Conservation (phyloP, 129 eudicot species). For the Flaveria bidentis region DNA sequence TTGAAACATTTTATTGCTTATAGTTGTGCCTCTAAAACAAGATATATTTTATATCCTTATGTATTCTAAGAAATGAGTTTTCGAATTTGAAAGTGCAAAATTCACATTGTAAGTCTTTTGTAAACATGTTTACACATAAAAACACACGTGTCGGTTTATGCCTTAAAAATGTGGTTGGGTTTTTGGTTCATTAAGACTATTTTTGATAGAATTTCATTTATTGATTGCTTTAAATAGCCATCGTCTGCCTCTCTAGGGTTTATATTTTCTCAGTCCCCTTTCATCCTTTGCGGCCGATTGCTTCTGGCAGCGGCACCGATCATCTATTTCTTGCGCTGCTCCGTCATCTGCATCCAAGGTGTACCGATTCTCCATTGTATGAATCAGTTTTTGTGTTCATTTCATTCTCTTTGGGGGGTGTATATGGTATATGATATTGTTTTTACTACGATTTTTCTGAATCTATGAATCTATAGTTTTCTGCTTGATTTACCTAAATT, state of each 20-base stretch:
- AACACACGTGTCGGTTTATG: neutral
- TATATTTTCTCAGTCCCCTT: constrained; percentile 7
- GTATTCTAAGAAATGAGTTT: neutral
- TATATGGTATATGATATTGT: constrained; percentile 24
- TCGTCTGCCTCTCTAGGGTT: constrained; percentile 24
- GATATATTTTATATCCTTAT: neutral
- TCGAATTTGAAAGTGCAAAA: constrained; percentile 8
- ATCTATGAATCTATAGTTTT: constrained; percentile 2
- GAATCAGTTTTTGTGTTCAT: neutral
- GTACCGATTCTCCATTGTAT: neutral
- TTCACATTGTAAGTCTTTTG: neutral
- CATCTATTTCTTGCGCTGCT: neutral
- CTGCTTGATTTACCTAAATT: constrained; percentile 11
- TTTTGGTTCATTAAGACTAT: constrained; percentile 7
- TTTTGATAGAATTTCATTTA: neutral
- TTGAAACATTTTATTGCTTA: neutral
- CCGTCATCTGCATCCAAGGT: constrained; percentile 26
- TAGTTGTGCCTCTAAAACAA: constrained; percentile 12
- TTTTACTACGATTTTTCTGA: neutral
- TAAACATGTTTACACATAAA: constrained; percentile 8
- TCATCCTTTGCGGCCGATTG: constrained; percentile 2
- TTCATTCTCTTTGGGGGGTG: constrained; percentile 11
- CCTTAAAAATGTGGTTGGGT: constrained; percentile 17
- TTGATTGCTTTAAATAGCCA: constrained; percentile 7
- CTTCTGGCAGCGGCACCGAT: neutral